Conservation (phyloP, 1,284 basidiomycete species). For the Rhodotorula sp. region DNA sequence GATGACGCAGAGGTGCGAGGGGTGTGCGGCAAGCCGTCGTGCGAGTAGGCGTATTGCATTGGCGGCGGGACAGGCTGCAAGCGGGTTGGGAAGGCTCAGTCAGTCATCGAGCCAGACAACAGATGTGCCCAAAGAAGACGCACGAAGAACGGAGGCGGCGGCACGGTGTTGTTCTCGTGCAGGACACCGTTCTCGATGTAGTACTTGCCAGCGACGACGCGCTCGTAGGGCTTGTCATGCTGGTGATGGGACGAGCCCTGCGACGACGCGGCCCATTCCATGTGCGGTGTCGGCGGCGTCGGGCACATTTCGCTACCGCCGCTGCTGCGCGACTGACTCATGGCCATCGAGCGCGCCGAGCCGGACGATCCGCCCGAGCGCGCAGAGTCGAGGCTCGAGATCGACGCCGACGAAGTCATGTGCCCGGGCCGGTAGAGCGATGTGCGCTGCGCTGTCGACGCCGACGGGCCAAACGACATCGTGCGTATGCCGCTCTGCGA, state of each 20-base stretch:
- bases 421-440: conserved; percentile 7
- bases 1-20: conserved; percentile 12
- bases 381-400: conserved; percentile 37
- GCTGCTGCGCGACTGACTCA: conserved; percentile 18
- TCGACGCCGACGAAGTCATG: conserved; percentile 33
- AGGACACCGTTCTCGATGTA: conserved; percentile 18
- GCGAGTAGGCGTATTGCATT: conserved; percentile 31
- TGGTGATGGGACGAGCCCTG: not conserved
- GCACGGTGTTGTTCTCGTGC: conserved; percentile 30
- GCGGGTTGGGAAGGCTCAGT: not conserved
- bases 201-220: conserved; percentile 16
- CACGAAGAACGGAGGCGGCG: conserved; percentile 38
- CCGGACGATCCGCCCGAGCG: conserved; percentile 20
- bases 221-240: not conserved
- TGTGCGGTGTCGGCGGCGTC: conserved; percentile 38
- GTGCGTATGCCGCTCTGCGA: not conserved
- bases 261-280: conserved; percentile 4
- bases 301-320: conserved; percentile 22
- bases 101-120: not conserved
- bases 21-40: conserved; percentile 27
- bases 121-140: not conserved
- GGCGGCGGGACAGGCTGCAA: conserved; percentile 37
- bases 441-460: not conserved
- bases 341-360: conserved; percentile 25
- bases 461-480: not conserved